Percentiles rank a stretch among this genome's conserved stretches.
phyloP scores from a whole-genome alignment of 345 rosid species.

The Melaleuca quinquenervia region DNA sequence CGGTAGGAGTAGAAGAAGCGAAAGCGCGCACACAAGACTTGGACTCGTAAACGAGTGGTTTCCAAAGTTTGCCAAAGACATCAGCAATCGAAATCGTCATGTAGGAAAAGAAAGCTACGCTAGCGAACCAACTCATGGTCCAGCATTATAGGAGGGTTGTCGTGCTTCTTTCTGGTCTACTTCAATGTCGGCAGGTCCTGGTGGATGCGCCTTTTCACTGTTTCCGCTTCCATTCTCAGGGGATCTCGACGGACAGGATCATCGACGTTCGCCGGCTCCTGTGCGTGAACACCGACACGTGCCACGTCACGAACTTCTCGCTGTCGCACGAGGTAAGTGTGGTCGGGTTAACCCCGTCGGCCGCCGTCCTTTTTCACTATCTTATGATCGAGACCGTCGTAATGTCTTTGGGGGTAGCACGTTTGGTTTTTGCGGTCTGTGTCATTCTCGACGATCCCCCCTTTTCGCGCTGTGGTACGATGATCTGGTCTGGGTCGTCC shows the following conservation, averaged over 20 bases:
- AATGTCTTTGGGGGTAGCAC: background rate
- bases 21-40: background rate
- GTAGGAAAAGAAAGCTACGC: background rate
- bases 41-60: background rate
- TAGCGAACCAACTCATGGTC: background rate
- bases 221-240: conserved; percentile 29
- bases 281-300: conserved; percentile 60
- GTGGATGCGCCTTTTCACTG: background rate
- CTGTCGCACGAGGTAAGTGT: conserved; percentile 76
- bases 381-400: background rate
- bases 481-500: background rate
- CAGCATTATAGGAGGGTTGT: background rate
- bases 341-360: background rate
- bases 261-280: conserved; percentile 82
- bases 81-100: background rate
- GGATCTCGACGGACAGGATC: conserved; percentile 96
- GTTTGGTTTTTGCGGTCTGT: background rate
- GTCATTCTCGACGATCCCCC: background rate
- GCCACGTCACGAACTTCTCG: conserved; percentile 66
- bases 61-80: background rate
- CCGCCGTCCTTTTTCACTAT: background rate
- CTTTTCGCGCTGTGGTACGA: background rate
- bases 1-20: background rate
- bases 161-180: background rate
- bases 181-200: background rate